Evolutionary conservation across 805 yeast species (phyloP).

Genomic region (Metschnikowia kunwiensis): DNA sequence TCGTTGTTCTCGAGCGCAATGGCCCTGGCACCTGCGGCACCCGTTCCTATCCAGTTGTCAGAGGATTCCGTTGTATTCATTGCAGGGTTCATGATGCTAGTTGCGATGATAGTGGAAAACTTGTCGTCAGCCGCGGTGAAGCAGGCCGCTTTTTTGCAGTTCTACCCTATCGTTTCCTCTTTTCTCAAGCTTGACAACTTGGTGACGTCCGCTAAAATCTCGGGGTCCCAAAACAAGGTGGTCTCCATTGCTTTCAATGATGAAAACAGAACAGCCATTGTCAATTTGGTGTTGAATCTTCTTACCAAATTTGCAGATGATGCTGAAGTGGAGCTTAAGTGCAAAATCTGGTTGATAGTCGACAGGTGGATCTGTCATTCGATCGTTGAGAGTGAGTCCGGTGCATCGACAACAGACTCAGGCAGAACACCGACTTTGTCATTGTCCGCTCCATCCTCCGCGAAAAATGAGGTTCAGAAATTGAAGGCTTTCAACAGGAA

Average conservation of each 20-base stretch:
- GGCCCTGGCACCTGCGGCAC: conserved; percentile 18
- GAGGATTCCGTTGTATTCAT: conserved; percentile 78
- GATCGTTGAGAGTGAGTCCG: conserved; percentile 14
- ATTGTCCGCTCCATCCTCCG: conserved; percentile 1
- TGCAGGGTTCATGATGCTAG: conserved; percentile 67
- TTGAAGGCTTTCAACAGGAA: conserved; percentile 8
- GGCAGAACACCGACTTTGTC: conserved; percentile 19
- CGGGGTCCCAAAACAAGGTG: conserved; percentile 12
- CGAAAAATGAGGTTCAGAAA: conserved; percentile 11
- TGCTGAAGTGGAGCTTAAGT: conserved; percentile 31
- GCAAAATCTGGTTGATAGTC: conserved; percentile 61
- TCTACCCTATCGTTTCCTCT: conserved; percentile 32
- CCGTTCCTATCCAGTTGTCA: conserved; percentile 51
- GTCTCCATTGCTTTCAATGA: conserved; percentile 29
- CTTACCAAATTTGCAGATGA: conserved; percentile 49
- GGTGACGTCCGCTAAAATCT: conserved; percentile 19
- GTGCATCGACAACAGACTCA: conserved; percentile 17
- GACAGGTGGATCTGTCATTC: conserved; percentile 66
- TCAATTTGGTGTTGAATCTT: conserved; percentile 46
- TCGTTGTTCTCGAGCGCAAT: conserved; percentile 18
- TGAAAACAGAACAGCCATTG: conserved; percentile 33
- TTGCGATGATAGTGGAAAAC: conserved; percentile 39
- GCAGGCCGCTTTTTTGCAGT: conserved; percentile 27
- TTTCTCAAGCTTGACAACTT: conserved; percentile 42
- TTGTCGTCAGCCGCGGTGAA: conserved; percentile 24